Evolutionary conservation across 176 grass and related monocot genomes (phyloP), one percentile per base, ranked within the genome.

Genomic region (Oryza australiensis): DNA sequence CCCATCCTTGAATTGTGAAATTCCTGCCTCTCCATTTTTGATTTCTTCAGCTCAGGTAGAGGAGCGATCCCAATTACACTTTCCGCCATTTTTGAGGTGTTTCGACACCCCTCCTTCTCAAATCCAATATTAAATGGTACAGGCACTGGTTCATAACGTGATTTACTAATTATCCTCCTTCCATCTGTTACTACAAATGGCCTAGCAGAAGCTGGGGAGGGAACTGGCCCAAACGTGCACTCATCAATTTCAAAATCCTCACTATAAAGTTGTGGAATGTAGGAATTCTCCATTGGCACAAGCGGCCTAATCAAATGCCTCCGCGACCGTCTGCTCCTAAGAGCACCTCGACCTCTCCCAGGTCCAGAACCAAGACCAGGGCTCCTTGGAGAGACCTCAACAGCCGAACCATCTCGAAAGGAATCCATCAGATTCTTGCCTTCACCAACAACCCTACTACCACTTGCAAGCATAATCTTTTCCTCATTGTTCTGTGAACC

Each of bases 161-260:
- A 90, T 77, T 91, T 98, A 76, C 89, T 98, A 26, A 98, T 95
- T 60, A 91, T 72, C 79, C 55, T 95, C 73, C 76, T 93, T 42
- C 93, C 90, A 83, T 98, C 93, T 53, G 89, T 95, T 62, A 95
- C 88, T 62, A 93, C 30, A 45, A 95, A 90, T 64, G 87, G 93
- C 51, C 93, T 94, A 42, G 60, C 63, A 84, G 82, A 62, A 80
- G 76, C 62, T 72, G 90, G 83, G 40, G 93, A 84, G 38, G 81
- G 86, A 88, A 88, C 74, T 80, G 92, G 74, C 77, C 85, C 85
- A 38, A 91, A 93, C 15, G 75, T 90, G 87, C 83, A 94, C 16
- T 98, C 96, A 69, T 98, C 93, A 78, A 93, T 84, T 83, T 90
- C 92, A 45, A 95, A 91, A 37, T 93, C 74, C 29, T 90, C 82